A percentile compares a stretch with the other conserved stretches of the same genome.
Conservation (phyloP, 2,329 filamentous ascomycete species). For the Aureobasidium musti region DNA sequence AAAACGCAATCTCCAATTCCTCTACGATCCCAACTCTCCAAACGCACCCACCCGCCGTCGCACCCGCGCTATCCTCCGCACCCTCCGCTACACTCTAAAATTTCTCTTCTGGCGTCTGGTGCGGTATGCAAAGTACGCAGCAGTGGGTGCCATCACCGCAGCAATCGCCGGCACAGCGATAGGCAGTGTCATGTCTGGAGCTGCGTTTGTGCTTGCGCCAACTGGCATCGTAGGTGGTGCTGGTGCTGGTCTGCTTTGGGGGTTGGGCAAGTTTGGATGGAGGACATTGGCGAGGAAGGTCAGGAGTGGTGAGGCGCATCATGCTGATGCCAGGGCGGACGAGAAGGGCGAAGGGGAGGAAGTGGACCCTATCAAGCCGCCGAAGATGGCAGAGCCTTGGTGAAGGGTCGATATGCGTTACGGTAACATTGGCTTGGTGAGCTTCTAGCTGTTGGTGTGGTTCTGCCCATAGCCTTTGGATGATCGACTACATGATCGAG, state of each 20-base stretch:
- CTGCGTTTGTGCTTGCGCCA: conserved; percentile 47
- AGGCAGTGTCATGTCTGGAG: conserved; percentile 44
- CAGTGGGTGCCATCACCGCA: conserved; percentile 45
- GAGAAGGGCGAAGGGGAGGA: conserved; percentile 42
- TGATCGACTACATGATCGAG: neutral
- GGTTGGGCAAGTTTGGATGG: conserved; percentile 37
- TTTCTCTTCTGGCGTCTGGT: conserved; percentile 49
- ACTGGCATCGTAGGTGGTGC: conserved; percentile 46
- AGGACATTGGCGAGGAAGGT: conserved; percentile 44
- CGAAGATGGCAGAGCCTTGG: conserved; percentile 32
- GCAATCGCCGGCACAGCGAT: conserved; percentile 45
- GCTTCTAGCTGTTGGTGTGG: neutral
- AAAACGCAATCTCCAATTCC: conserved; percentile 42
- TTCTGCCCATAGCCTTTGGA: neutral
- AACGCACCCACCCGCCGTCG: conserved; percentile 42
- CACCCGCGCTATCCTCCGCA: conserved; percentile 45
- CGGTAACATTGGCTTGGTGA: neutral
- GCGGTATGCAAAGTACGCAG: conserved; percentile 49
- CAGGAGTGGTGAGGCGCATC: conserved; percentile 43
- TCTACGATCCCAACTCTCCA: conserved; percentile 41
- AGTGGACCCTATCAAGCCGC: conserved; percentile 32
- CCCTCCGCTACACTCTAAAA: conserved; percentile 43
- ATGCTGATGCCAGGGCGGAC: conserved; percentile 43
- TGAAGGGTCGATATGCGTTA: conserved; percentile 15
- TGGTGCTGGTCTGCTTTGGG: conserved; percentile 45